Evolutionary conservation across 345 rosid genomes (phyloP), one percentile per base, ranked within the genome.

Genomic region (Arabidopsis thaliana): DNA sequence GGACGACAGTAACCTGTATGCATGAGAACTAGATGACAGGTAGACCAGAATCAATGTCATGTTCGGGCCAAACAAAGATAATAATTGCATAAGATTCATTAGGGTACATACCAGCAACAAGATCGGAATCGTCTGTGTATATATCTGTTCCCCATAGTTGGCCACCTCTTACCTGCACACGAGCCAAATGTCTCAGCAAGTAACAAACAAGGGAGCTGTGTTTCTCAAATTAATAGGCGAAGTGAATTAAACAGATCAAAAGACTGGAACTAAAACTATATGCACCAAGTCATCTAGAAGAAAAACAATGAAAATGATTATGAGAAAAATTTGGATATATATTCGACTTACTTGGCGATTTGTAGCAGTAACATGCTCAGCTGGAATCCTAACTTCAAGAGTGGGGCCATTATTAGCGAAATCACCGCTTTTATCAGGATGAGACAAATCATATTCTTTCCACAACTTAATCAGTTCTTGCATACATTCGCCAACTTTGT

Each of bases 401-500:
- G 96, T 91, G 52, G 99, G 99, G 25, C 98, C 93, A 80, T 67
- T 84, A 76, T 63, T 83, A 61, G 83, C 78, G 69, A 83, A 83
- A 75, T 89, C 91, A 65, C 88, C 90, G 76, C 82, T 86, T 84
- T 89, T 88, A 64, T 88, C 96, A 71, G 85, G 77, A 66, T 88
- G 91, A 52, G 93, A 84, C 55, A 86, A 68, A 65, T 88, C 90
- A 79, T 85, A 85, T 75, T 93, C 99, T 82, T 76, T 85, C 99
- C 98, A 96, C 74, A 96, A 59, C 86, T 91, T 93, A 83, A 96
- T 82, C 79, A 96, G 81, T 67, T 96, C 99, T 91, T 89, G 98
- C 98, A 93, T 91, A 81, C 98, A 96, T 85, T 93, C 99, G 41
- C 99, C 97, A 78, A 89, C 98, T 87, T 96, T 96, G 78, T 96